phyloP scores from a whole-genome alignment of 2,329 filamentous ascomycete genomes.

The Thermothelomyces thermophilus region DNA sequence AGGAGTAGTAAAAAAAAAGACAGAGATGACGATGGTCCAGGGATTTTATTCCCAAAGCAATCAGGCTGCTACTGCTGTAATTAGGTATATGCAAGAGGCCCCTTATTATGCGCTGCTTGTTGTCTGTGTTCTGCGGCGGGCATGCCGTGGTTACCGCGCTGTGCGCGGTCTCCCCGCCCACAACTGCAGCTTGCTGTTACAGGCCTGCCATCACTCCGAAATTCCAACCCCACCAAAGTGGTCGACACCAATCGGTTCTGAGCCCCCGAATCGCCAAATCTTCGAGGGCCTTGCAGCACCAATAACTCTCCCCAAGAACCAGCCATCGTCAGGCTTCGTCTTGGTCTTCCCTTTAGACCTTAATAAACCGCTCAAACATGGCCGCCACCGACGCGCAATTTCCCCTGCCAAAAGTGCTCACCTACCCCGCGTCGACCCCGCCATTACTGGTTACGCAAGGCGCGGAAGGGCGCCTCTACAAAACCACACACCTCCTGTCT shows the following conservation, averaged over 20 bases:
- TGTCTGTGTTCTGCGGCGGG: no score
- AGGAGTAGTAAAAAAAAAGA: not conserved
- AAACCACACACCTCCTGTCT: slow-evolving; percentile 69
- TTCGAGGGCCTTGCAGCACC: not conserved
- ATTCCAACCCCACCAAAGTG: slow-evolving; percentile 1
- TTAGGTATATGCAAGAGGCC: not conserved
- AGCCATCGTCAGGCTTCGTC: no score
- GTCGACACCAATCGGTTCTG: not conserved
- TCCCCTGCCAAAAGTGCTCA: slow-evolving; percentile 52
- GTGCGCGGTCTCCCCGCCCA: not conserved
- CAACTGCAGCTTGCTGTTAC: not conserved
- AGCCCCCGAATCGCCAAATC: not conserved
- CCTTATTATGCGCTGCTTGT: slow-evolving; percentile 1
- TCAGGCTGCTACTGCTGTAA: no score
- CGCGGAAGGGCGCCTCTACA: slow-evolving; percentile 91
- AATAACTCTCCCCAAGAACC: no score
- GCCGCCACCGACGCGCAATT: slow-evolving; percentile 32
- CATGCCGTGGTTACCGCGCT: not conserved
- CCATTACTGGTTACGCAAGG: slow-evolving; percentile 80
- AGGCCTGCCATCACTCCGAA: no score
- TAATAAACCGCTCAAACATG: not conserved
- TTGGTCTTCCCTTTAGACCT: no score
- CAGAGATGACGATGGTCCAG: no score
- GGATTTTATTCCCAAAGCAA: not conserved
- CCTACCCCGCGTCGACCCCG: slow-evolving; percentile 50